Base-by-base conservation (phyloP, 371 early-diverging fungal genomes). In the Rhizopus delemar region DNA sequence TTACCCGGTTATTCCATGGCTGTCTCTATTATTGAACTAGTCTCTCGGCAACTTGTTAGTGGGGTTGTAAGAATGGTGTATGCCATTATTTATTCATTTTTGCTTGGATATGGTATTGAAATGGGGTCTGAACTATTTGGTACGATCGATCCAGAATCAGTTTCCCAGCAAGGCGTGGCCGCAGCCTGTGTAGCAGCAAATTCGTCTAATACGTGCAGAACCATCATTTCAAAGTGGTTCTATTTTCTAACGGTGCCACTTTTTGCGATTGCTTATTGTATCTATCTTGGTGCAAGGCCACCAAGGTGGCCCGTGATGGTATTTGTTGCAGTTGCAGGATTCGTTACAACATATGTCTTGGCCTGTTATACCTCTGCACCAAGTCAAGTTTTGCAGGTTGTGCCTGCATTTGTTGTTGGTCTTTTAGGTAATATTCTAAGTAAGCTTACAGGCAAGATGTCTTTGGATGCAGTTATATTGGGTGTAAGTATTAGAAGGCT, bases 1-100 rank as follows among this genome's bases (percentile, higher is more conserved):
- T 68, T 90, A 50, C 92, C 92, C 0, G 93, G 92, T 11, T 81
- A 87, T 33, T 73, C 85, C 0, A 86, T 94, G 62, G 89, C 93
- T 0, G 79, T 87, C 22, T 76, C 87, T 9, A 84, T 93, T 57
- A 85, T 92, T 41, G 95, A 95, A 59, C 71, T 95, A 9, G 84
- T 90, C 1, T 90, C 94, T 2, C 81, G 93, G 7, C 93, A 93
- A 65, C 74, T 93, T 54, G 87, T 93, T n/a, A 87, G 91, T 11
- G 95, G 95, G 9, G 90, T 91, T 1, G 87, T 93, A 8, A 85
- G 93, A 5, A 78, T 92, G 57, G 90, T 91, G 31, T 87, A 90
- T 65, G 84, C 93, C 3, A 74, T 95, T 8, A 71, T 94, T 6
- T 86, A 87, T 16, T 88, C 92, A 1, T 86, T 93, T 55, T 63